A percentile compares a stretch with the other conserved stretches of the same genome.
Conservation (phyloP, 2,329 filamentous ascomycete species). For the Xylariaceae sp. region DNA sequence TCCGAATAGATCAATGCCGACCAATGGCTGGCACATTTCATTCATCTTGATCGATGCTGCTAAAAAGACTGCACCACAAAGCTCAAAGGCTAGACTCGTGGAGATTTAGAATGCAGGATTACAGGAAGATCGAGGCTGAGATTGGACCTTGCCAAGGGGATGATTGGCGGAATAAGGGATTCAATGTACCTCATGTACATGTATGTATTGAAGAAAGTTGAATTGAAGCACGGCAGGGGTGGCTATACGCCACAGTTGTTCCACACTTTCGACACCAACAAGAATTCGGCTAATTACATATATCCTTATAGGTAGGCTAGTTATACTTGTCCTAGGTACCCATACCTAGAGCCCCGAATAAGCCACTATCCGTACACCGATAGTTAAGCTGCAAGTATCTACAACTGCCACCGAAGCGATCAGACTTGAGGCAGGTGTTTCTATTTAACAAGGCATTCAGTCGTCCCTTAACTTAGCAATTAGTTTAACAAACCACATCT, state of each 20-base stretch:
- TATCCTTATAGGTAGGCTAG: too few relatives aligned
- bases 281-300: background rate
- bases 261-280: background rate
- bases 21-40: background rate
- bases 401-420: too few relatives aligned
- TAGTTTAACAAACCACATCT: too few relatives aligned
- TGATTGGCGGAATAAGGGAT: background rate
- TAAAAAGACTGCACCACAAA: background rate
- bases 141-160: background rate
- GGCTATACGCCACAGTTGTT: background rate
- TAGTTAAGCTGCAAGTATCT: too few relatives aligned
- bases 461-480: too few relatives aligned
- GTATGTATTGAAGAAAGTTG: too few relatives aligned
- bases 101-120: constrained; percentile 23
- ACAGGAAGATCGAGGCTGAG: constrained; percentile 15
- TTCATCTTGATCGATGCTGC: background rate
- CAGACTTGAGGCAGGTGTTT: too few relatives aligned
- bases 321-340: too few relatives aligned
- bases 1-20: background rate
- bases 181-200: background rate
- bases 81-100: constrained; percentile 8
- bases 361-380: too few relatives aligned
- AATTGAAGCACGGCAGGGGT: too few relatives aligned
- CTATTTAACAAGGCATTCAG: too few relatives aligned
- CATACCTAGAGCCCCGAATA: too few relatives aligned